phyloP scores from a whole-genome alignment of 2,329 filamentous ascomycete genomes.

The Apiospora rasikravindrae region DNA sequence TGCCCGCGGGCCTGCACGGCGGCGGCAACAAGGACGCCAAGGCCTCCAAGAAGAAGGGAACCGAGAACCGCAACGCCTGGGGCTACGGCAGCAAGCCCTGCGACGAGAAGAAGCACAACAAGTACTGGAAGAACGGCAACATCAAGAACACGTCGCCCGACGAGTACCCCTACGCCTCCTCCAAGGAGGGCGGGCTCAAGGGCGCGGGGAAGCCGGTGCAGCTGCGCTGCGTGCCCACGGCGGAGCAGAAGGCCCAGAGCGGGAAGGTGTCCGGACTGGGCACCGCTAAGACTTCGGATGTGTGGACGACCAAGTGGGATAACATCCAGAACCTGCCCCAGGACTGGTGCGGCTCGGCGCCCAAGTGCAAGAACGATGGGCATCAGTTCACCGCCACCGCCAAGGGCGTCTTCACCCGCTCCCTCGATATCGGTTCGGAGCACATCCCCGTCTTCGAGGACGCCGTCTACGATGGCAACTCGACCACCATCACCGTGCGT shows the following conservation, averaged over 20 bases:
- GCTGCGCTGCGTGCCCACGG: slow-evolving; percentile 14
- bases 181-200: neutral
- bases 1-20: slow-evolving; percentile 14
- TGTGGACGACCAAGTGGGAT: neutral
- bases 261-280: neutral
- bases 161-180: slow-evolving; percentile 17
- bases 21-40: neutral
- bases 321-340: neutral
- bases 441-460: neutral
- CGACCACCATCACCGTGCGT: neutral
- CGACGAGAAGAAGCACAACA: neutral
- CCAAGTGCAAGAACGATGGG: slow-evolving; percentile 19
- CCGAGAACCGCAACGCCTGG: neutral
- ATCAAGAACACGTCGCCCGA: slow-evolving; percentile 11
- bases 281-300: neutral
- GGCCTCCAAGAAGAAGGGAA: neutral
- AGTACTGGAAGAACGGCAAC: slow-evolving; percentile 12
- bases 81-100: slow-evolving; percentile 13
- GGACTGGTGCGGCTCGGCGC: slow-evolving; percentile 9
- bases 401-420: neutral
- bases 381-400: slow-evolving; percentile 14
- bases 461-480: neutral
- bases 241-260: neutral
- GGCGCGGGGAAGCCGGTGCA: neutral
- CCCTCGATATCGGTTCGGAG: neutral